phyloP scores from a whole-genome alignment of 768 basidiomycete genomes.

The Serpula lacrymans region DNA sequence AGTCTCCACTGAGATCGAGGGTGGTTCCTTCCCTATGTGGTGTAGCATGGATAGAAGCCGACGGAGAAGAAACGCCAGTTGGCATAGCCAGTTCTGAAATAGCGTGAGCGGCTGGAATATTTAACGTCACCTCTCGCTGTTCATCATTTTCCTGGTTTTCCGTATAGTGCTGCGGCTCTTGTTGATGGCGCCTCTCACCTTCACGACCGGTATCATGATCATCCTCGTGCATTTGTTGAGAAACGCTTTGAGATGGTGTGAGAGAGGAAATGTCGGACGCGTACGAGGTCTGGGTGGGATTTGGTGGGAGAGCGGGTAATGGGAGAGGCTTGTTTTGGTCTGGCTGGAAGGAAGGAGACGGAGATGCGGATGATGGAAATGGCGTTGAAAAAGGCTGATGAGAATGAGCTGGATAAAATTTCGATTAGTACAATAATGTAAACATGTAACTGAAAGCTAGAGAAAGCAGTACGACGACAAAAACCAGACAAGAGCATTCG shows the following conservation, averaged over 20 bases:
- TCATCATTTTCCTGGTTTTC: conserved; percentile 5
- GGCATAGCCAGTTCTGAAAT: conserved; percentile 25
- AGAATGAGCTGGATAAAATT: too few relatives aligned
- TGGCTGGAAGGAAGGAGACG: conserved; percentile 2
- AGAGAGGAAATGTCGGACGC: conserved; percentile 61
- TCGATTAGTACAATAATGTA: too few relatives aligned
- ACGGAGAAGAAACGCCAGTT: conserved; percentile 11
- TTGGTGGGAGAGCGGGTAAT: conserved; percentile 8
- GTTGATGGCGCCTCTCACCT: too few relatives aligned
- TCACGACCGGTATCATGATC: conserved; percentile 9
- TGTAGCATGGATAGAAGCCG: conserved; percentile 2
- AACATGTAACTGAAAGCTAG: too few relatives aligned
- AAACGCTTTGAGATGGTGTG: conserved; percentile 75
- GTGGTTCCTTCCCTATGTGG: not conserved
- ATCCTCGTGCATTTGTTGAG: conserved; percentile 46
- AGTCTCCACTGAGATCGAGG: not conserved
- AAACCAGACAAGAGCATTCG: too few relatives aligned
- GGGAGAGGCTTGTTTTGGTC: conserved; percentile 7
- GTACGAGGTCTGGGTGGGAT: conserved; percentile 19
- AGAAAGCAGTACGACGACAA: too few relatives aligned
- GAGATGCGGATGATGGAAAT: conserved; percentile 4
- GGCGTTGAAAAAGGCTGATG: conserved; percentile 1
- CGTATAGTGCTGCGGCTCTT: conserved; percentile 6
- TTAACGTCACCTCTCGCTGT: conserved; percentile 12
- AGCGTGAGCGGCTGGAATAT: conserved; percentile 22